Evolutionary conservation across 2,329 filamentous ascomycete genomes (phyloP).

Genomic region (Corinectria fuckeliana): DNA sequence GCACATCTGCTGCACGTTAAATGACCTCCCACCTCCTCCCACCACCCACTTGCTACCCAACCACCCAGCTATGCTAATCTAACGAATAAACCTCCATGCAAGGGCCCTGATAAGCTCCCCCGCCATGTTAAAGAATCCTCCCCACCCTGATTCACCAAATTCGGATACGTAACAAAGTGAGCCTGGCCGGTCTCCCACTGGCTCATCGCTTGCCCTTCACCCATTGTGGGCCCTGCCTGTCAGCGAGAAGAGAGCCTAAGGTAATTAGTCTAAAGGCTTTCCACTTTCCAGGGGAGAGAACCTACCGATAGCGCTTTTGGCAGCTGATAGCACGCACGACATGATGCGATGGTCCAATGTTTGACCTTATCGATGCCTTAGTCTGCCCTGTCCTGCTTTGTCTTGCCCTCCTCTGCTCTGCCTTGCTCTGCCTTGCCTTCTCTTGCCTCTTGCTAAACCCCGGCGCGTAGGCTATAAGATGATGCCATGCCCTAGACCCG

Average conservation of each 20-base stretch:
- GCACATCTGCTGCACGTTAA: neutral
- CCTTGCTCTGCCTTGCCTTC: neutral
- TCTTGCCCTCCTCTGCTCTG: neutral
- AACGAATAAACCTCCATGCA: constrained; percentile 1
- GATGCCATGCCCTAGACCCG: constrained; percentile 29
- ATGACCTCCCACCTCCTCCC: neutral
- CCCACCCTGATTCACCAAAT: constrained; percentile 41
- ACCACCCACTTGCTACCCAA: too few relatives aligned
- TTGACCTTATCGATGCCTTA: constrained; percentile 20
- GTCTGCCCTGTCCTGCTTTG: neutral
- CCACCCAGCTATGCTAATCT: too few relatives aligned
- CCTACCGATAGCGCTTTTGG: constrained; percentile 7
- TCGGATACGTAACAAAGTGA: constrained; percentile 45
- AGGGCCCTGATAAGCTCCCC: constrained; percentile 26
- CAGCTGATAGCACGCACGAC: constrained; percentile 14
- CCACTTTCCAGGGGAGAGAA: too few relatives aligned
- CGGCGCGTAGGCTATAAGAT: constrained; percentile 32
- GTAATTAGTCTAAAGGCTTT: too few relatives aligned
- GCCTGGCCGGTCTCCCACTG: constrained; percentile 33
- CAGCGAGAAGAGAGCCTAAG: too few relatives aligned
- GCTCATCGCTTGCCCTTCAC: constrained; percentile 20
- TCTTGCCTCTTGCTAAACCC: constrained; percentile 1
- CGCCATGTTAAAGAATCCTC: constrained; percentile 3
- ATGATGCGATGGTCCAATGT: constrained; percentile 22
- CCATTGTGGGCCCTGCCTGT: too few relatives aligned